phyloP scores from a whole-genome alignment of 768 basidiomycete species.

The Podaxis carcinomalis region DNA sequence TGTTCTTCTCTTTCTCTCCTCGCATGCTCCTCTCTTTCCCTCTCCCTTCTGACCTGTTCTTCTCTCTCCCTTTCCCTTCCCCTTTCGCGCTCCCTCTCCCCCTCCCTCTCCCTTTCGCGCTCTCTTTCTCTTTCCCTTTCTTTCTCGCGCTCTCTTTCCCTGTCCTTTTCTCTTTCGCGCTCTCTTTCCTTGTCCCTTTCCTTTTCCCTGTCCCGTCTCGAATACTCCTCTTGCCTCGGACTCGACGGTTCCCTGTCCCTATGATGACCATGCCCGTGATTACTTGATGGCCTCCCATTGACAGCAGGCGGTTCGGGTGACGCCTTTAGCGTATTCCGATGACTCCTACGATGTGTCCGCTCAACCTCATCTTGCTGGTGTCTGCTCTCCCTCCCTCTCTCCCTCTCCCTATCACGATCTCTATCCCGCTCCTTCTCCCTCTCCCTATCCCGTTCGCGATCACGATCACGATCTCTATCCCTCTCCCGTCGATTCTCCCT shows the following conservation, averaged over 20 bases:
- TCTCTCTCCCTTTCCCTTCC: conserved; percentile 13
- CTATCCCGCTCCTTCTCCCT: conserved; percentile 8
- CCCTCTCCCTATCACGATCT: background rate
- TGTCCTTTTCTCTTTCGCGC: conserved; percentile 16
- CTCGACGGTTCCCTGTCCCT: conserved; percentile 3
- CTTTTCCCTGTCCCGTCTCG: conserved; percentile 13
- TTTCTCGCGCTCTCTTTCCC: conserved; percentile 11
- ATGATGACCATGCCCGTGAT: background rate
- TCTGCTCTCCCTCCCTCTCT: conserved; percentile 10
- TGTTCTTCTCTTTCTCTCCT: conserved; percentile 11
- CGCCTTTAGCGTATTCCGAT: conserved; percentile 10
- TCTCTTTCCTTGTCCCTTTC: conserved; percentile 12
- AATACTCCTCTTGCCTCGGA: conserved; percentile 8
- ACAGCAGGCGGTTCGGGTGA: background rate
- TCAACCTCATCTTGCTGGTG: conserved; percentile 4
- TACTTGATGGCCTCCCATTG: background rate
- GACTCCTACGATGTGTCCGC: background rate
- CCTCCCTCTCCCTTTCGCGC: conserved; percentile 15
- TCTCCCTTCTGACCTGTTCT: background rate
- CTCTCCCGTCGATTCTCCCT: conserved; percentile 13
- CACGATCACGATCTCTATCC: conserved; percentile 14
- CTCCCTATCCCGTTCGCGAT: conserved; percentile 15
- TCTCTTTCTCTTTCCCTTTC: conserved; percentile 12
- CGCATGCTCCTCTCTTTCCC: conserved; percentile 15
- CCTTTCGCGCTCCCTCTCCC: conserved; percentile 11